Percentiles rank a stretch among this genome's conserved stretches.
Evolutionary conservation across 2,329 filamentous ascomycete species (phyloP).

Genomic region (Herpotrichia juniperi): DNA sequence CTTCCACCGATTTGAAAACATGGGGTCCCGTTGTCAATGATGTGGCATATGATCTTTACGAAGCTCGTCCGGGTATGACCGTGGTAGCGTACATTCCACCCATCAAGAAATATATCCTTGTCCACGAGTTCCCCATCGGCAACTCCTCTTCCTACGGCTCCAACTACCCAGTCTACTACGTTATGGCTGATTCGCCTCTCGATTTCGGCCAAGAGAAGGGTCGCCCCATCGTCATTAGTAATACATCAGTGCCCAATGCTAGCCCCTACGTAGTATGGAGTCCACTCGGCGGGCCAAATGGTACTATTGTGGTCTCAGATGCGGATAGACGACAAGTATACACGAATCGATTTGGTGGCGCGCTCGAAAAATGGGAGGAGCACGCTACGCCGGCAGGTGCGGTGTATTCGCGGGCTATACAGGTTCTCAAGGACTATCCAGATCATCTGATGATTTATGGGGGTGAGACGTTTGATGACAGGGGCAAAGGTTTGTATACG

Average conservation of each 20-base stretch:
- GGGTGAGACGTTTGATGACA: slow-evolving; percentile 22
- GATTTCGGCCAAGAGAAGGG: slow-evolving; percentile 20
- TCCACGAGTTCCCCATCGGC: slow-evolving; percentile 25
- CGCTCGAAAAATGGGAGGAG: slow-evolving; percentile 24
- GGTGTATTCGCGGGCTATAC: slow-evolving; percentile 23
- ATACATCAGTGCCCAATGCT: slow-evolving; percentile 23
- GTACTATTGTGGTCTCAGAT: slow-evolving; percentile 26
- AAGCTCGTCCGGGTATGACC: slow-evolving; percentile 29
- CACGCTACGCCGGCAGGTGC: slow-evolving; percentile 23
- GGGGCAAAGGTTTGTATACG: slow-evolving; percentile 9
- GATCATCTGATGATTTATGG: slow-evolving; percentile 23
- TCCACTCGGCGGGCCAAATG: slow-evolving; percentile 26
- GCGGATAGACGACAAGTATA: slow-evolving; percentile 23
- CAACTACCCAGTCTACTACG: slow-evolving; percentile 30
- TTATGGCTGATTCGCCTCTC: slow-evolving; percentile 23
- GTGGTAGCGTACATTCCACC: slow-evolving; percentile 24
- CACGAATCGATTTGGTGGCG: slow-evolving; percentile 22
- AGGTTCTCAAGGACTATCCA: slow-evolving; percentile 22
- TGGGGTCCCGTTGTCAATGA: slow-evolving; percentile 30
- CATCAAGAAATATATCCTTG: slow-evolving; percentile 28
- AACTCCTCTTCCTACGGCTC: slow-evolving; percentile 22
- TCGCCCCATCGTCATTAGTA: slow-evolving; percentile 23
- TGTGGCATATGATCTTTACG: slow-evolving; percentile 23
- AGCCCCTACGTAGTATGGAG: slow-evolving; percentile 25
- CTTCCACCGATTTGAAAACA: slow-evolving; percentile 21